Base-by-base conservation (phyloP, 2,329 filamentous ascomycete species). In the Diaporthe capsici region DNA sequence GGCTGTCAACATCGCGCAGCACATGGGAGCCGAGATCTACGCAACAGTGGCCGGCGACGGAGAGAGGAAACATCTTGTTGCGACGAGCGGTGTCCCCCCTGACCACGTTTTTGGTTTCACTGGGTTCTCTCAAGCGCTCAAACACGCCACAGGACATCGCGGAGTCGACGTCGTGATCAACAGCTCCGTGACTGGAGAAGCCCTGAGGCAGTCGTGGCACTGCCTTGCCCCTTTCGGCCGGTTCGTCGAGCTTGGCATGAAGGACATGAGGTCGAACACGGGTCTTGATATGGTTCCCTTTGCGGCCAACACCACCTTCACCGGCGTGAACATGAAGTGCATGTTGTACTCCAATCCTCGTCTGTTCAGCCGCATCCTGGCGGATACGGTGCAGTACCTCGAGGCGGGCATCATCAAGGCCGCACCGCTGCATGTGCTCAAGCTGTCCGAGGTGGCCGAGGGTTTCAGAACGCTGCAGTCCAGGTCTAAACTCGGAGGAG, bases 91-190 rank as follows among this genome's bases (percentile, higher is more conserved):
- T 3, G 34, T 76, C 4, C 71, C 51, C 0, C 61, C 25, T 13
- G 25, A 74, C 39, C 71, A 37, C 47, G 83, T 87, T n/a, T 82
- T 86, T 71, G 79, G 80, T 49, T 55, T 57, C 6, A 9, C 49
- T 1, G 61, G 55, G 7, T 86, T 87, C 76, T 76, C 78, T 1
- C 44, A 76, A 0, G 80, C 79, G 2, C 72, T 86, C 4, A 75
- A 80, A 71, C 49, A 68, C 0, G 79, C 78, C 7, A 85, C 82
- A 1, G 61, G 76, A 22, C 76, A 80, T 20, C 72, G 75, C 8
- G 83, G 84, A 37, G 83, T 84, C 17, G 68, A 71, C 9, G 68
- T 71, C 4, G 74, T 76, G 42, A 37, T 76, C 6, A 76, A 76
- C 42, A 44, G 51, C 22, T 71, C 68, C 7, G 4, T 71, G 20